phyloP scores from a whole-genome alignment of 805 yeast genomes.

The Priceomyces medius region DNA sequence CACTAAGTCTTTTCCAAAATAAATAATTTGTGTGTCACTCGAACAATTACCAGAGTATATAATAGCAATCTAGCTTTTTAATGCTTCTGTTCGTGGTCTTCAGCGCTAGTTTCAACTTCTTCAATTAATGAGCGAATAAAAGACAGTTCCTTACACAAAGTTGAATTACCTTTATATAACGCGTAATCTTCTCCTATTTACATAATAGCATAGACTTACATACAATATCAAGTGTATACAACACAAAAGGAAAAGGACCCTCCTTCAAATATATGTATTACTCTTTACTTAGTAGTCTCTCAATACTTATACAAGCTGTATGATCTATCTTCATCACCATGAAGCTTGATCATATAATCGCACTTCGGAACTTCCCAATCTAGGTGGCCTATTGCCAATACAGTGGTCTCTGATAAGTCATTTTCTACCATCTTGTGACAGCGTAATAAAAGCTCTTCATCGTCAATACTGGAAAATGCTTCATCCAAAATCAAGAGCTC shows the following conservation, averaged over 20 bases:
- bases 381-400: conserved; percentile 79
- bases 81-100: no score
- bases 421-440: conserved; percentile 32
- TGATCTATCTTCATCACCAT: conserved; percentile 28
- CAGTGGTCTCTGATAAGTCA: conserved; percentile 50
- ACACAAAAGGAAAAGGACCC: conserved; percentile 1
- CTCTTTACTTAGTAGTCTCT: background rate
- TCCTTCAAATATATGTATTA: background rate
- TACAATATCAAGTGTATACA: no score
- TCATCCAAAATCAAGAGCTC: conserved; percentile 81
- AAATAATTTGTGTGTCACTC: no score
- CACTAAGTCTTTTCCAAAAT: no score
- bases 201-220: background rate
- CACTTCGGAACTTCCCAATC: conserved; percentile 76
- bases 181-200: background rate
- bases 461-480: conserved; percentile 89
- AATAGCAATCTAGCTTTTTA: no score
- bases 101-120: no score
- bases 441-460: conserved; percentile 34
- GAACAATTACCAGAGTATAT: no score
- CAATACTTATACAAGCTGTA: conserved; percentile 18
- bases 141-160: background rate
- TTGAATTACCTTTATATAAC: background rate
- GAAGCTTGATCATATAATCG: conserved; percentile 41
- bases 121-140: background rate